These are phyloP conservation scores for Tricholoma sp. DNA, from an alignment of 768 basidiomycete genomes.

Conservation along the genomic window DNA sequence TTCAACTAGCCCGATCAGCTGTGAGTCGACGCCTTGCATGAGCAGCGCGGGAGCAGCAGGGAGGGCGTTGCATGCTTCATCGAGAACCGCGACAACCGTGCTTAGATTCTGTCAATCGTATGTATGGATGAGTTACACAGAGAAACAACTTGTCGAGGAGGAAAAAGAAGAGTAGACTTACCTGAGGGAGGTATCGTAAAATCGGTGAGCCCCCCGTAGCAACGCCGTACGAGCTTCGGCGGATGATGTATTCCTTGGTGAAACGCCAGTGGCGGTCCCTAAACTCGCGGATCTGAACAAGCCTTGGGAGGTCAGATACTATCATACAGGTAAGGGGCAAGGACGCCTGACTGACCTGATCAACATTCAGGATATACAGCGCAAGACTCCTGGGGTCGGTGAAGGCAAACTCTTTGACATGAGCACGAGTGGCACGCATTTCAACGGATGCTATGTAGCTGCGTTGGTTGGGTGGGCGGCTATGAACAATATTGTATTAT, in stretches of 20 bases:
- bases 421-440: background rate
- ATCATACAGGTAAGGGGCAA: background rate
- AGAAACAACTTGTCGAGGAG: too few relatives aligned
- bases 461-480: slow-evolving; percentile 6
- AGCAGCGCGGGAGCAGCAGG: background rate
- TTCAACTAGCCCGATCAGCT: background rate
- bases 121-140: too few relatives aligned
- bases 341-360: slow-evolving; percentile 7
- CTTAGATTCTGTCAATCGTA: background rate
- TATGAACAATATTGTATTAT: background rate
- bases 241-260: slow-evolving; percentile 27
- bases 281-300: slow-evolving; percentile 15
- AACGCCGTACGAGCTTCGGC: slow-evolving; percentile 18
- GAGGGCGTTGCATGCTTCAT: background rate
- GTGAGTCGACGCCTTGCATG: background rate
- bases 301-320: background rate
- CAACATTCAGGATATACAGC: slow-evolving; percentile 8
- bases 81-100: slow-evolving; percentile 1
- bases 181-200: slow-evolving; percentile 8
- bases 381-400: slow-evolving; percentile 1
- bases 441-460: background rate
- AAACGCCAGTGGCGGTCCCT: slow-evolving; percentile 29
- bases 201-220: slow-evolving; percentile 25
- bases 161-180: background rate
- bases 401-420: slow-evolving; percentile 1